These are phyloP conservation scores for Orbilia quercus DNA, from an alignment of 2,329 filamentous ascomycete genomes.

Conservation along the genomic window DNA sequence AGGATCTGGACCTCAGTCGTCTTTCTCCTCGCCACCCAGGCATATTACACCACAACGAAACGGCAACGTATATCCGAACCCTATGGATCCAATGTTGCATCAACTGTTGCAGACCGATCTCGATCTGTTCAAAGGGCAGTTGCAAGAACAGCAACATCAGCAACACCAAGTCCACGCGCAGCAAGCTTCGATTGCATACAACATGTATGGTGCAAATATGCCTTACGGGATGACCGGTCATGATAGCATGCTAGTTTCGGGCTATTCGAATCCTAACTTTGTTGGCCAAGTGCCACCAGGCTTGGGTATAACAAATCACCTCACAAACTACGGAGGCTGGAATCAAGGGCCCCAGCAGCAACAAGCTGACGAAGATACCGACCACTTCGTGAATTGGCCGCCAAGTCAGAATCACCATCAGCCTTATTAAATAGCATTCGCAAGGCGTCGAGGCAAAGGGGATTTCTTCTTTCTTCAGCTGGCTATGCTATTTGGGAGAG, in stretches of 20 bases:
- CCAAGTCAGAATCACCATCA: slow-evolving; percentile 39
- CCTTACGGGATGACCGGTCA: slow-evolving; percentile 33
- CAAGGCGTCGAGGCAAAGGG: slow-evolving; percentile 7
- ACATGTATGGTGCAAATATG: slow-evolving; percentile 32
- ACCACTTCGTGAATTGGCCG: slow-evolving; percentile 51
- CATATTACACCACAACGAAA: slow-evolving; percentile 48
- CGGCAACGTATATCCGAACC: slow-evolving; percentile 41
- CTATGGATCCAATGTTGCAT: slow-evolving; percentile 46
- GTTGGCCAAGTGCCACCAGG: slow-evolving; percentile 46
- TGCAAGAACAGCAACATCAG: slow-evolving; percentile 48
- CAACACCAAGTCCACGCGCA: slow-evolving; percentile 28
- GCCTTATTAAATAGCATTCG: slow-evolving; percentile 30
- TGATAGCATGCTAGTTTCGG: slow-evolving; percentile 37
- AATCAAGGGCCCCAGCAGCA: slow-evolving; percentile 37
- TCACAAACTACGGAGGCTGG: slow-evolving; percentile 42
- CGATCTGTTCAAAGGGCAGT: slow-evolving; percentile 42
- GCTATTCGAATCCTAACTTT: slow-evolving; percentile 27
- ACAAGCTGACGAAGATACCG: slow-evolving; percentile 41
- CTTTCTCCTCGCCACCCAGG: slow-evolving; percentile 54
- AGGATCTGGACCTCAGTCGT: slow-evolving; percentile 18
- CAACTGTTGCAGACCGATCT: slow-evolving; percentile 44
- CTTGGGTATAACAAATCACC: slow-evolving; percentile 46
- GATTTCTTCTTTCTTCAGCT: slow-evolving; percentile 7
- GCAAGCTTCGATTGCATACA: slow-evolving; percentile 47
- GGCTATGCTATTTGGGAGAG: slow-evolving; percentile 26